Evolutionary conservation across 345 rosid species (phyloP).

Genomic region (Erysimum cheiranthoides): DNA sequence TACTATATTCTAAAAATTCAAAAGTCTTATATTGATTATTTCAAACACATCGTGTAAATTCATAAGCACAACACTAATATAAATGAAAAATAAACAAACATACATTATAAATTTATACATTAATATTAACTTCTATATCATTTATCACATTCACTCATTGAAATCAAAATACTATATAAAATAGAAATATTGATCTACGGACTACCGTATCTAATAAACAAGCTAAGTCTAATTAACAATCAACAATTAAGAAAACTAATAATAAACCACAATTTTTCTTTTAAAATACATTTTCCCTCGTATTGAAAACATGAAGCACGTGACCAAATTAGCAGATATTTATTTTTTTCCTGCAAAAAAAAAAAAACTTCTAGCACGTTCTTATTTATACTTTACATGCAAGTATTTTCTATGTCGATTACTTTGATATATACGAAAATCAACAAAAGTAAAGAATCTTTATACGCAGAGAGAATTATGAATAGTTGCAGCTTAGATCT

Average conservation of each 20-base stretch:
- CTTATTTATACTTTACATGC: conserved; percentile 26
- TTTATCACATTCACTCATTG: neutral
- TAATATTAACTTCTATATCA: neutral
- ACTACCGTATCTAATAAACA: too few species aligned
- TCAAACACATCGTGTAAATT: neutral
- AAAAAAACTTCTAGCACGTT: conserved; percentile 27
- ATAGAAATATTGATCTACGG: neutral
- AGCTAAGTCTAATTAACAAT: too few species aligned
- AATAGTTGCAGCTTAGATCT: conserved; percentile 40
- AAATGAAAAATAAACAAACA: neutral
- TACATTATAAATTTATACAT: neutral
- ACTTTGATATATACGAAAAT: conserved; percentile 32
- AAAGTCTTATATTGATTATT: neutral
- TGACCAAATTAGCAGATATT: conserved; percentile 44
- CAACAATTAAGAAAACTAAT: neutral
- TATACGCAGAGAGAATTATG: conserved; percentile 20
- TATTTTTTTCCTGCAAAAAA: conserved; percentile 7
- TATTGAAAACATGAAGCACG: conserved; percentile 46
- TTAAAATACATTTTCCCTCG: neutral
- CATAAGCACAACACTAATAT: neutral
- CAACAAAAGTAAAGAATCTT: conserved; percentile 32
- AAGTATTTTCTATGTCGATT: neutral
- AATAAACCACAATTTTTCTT: neutral
- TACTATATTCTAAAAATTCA: neutral
- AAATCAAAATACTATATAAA: neutral